phyloP scores from a whole-genome alignment of 1,284 basidiomycete species.

The Hypsizygus ulmarius region DNA sequence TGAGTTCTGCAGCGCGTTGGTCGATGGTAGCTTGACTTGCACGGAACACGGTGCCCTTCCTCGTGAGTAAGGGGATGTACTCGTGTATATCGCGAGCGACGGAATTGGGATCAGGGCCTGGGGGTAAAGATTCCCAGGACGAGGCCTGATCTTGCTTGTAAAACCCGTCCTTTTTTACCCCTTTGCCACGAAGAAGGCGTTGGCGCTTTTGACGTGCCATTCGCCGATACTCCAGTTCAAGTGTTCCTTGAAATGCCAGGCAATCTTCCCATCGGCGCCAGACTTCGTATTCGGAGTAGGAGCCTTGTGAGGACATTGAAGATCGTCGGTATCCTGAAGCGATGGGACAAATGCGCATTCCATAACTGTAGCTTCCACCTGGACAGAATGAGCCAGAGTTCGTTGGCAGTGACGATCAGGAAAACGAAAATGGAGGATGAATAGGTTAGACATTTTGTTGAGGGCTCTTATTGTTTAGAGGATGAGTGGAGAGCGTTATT shows the following conservation, averaged over 20 bases:
- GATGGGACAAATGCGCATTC: constrained; percentile 58
- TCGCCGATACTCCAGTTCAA: constrained; percentile 62
- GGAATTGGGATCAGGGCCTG: constrained; percentile 72
- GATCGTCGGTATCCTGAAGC: constrained; percentile 33
- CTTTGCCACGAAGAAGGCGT: constrained; percentile 65
- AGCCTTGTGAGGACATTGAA: constrained; percentile 38
- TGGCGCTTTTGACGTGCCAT: constrained; percentile 62
- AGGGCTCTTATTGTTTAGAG: constrained; percentile 33
- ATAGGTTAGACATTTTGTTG: constrained; percentile 25
- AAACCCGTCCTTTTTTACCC: constrained; percentile 69
- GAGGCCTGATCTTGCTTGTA: constrained; percentile 71
- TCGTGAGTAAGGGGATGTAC: constrained; percentile 62
- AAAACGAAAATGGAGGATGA: constrained; percentile 8
- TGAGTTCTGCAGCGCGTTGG: constrained; percentile 58
- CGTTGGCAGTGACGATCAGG: constrained; percentile 10
- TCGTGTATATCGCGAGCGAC: constrained; percentile 65
- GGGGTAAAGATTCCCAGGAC: constrained; percentile 80
- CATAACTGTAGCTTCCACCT: constrained; percentile 59
- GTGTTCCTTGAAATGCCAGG: constrained; percentile 64
- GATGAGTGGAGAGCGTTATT: constrained; percentile 17
- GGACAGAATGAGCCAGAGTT: constrained; percentile 1
- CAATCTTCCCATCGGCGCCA: constrained; percentile 82
- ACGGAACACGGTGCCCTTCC: constrained; percentile 69
- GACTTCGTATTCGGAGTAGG: constrained; percentile 58
- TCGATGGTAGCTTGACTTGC: constrained; percentile 65